Base-by-base conservation (phyloP, 2,329 filamentous ascomycete species). In the Aspergillus ochraceoroseus region DNA sequence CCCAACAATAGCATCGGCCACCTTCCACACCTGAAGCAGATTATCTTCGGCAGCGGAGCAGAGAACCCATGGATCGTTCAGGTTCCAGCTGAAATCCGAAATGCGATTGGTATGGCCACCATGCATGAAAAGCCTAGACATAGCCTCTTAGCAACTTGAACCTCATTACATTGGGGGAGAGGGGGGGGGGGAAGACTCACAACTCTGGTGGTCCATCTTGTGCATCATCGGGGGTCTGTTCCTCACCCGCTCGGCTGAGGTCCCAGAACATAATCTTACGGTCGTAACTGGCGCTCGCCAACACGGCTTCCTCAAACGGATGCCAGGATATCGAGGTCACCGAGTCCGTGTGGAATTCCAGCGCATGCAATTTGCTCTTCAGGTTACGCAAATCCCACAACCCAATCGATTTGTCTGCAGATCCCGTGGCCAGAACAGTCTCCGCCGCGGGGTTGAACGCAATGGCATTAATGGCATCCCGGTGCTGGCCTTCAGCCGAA, bases 11-110 rank as follows among this genome's bases (percentile, higher is more conserved):
- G 85, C 79, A 57, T 87, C 83, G 3, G 85, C 81, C 14, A 88
- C 84, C 67, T 87, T 89, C 86, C 86, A 96, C 54, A 95, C 86
- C 67, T 98, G 92, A 48, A 98, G 77, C 52, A 96, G 73, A 61
- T 98, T 98, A 69, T 98, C 92, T 63, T 98, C 94, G 1, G 90
- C 92, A 11, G 92, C 89, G 46, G 86, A 94, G 64, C 88, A 89
- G 52, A 98, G 85, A 40, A 95, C 79, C 94, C 94, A 98, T 3
- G 90, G 89, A 57, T 95, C 88, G 62, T 94, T 95, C 53, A 81
- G 80, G 66, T 98, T 98, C 90, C 90, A 98, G 68, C 85, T 90
- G 60, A 98, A 98, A 66, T 98, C 94, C 23, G 87, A 88, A 47
- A 98, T 80, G 52, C 94, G 85, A 68, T 95, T 95, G 7, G 92